Conservation (phyloP, 1,284 basidiomycete genomes). For the Trichosporon ovoides region DNA sequence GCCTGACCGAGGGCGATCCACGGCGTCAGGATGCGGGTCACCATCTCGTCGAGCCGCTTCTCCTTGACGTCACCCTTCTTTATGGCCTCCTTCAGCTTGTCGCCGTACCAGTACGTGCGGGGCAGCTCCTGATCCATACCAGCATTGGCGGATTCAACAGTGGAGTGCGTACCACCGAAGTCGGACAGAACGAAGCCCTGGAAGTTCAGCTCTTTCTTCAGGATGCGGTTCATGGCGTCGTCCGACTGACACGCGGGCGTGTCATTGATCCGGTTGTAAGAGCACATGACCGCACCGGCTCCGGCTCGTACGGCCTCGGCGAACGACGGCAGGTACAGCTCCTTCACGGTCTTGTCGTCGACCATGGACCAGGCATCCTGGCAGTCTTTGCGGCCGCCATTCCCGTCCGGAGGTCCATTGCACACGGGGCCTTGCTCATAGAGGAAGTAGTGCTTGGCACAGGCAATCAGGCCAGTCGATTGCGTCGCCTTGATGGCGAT, state of each 20-base stretch:
- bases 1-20: constrained; percentile 63
- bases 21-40: constrained; percentile 54
- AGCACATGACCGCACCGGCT: constrained; percentile 48
- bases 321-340: constrained; percentile 50
- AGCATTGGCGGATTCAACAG: constrained; percentile 45
- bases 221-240: constrained; percentile 65
- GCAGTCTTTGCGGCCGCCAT: constrained; percentile 36
- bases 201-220: constrained; percentile 65
- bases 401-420: constrained; percentile 26
- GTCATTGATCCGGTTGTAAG: constrained; percentile 65
- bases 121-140: constrained; percentile 53
- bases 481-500: constrained; percentile 45
- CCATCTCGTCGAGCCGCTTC: constrained; percentile 54
- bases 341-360: constrained; percentile 48
- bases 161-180: constrained; percentile 43
- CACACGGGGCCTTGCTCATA: constrained; percentile 49
- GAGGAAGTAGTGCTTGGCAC: constrained; percentile 48
- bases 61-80: constrained; percentile 63
- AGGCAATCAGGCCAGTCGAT: constrained; percentile 45
- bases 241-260: constrained; percentile 75
- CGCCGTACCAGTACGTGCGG: constrained; percentile 36
- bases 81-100: constrained; percentile 60
- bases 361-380: constrained; percentile 30
- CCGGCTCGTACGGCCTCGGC: constrained; percentile 52
- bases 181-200: constrained; percentile 48